Evolutionary conservation across 1,139 yeast species (phyloP).

Genomic region (Saccharomyces hybrid): DNA sequence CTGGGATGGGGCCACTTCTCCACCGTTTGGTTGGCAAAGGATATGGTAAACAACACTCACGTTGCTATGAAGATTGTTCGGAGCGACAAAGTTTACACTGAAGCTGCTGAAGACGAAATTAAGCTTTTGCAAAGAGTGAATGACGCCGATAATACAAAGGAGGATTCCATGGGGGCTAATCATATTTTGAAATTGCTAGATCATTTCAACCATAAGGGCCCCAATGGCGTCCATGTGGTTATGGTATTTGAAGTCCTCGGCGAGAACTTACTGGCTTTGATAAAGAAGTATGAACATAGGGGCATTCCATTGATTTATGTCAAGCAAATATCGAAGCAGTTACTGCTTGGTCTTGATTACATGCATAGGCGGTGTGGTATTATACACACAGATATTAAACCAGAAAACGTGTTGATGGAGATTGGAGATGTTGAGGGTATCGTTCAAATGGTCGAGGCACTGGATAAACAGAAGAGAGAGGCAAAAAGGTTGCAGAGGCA

Average conservation of each 20-base stretch:
- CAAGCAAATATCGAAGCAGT: slow-evolving; percentile 64
- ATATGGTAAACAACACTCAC: slow-evolving; percentile 41
- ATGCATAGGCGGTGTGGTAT: slow-evolving; percentile 69
- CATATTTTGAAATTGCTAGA: slow-evolving; percentile 62
- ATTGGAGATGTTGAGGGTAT: slow-evolving; percentile 66
- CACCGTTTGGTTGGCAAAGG: slow-evolving; percentile 72
- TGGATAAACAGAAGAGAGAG: slow-evolving; percentile 44
- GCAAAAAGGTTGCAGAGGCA: slow-evolving; percentile 36
- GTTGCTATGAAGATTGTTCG: slow-evolving; percentile 76
- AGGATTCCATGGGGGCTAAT: slow-evolving; percentile 42
- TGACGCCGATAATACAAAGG: slow-evolving; percentile 7
- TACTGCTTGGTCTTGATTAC: slow-evolving; percentile 59
- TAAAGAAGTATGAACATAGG: slow-evolving; percentile 55
- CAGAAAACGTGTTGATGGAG: slow-evolving; percentile 69
- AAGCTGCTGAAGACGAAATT: slow-evolving; percentile 73
- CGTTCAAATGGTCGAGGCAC: slow-evolving; percentile 49
- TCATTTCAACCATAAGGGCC: slow-evolving; percentile 61
- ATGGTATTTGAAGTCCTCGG: slow-evolving; percentile 80
- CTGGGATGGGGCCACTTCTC: slow-evolving; percentile 82
- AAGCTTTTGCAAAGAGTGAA: slow-evolving; percentile 36
- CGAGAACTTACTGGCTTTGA: slow-evolving; percentile 63
- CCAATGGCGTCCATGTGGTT: slow-evolving; percentile 69
- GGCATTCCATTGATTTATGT: slow-evolving; percentile 69
- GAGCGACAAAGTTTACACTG: slow-evolving; percentile 62
- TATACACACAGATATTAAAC: slow-evolving; percentile 74